phyloP scores from a whole-genome alignment of 1,139 yeast species.

The Yamadazyma buinensis region DNA sequence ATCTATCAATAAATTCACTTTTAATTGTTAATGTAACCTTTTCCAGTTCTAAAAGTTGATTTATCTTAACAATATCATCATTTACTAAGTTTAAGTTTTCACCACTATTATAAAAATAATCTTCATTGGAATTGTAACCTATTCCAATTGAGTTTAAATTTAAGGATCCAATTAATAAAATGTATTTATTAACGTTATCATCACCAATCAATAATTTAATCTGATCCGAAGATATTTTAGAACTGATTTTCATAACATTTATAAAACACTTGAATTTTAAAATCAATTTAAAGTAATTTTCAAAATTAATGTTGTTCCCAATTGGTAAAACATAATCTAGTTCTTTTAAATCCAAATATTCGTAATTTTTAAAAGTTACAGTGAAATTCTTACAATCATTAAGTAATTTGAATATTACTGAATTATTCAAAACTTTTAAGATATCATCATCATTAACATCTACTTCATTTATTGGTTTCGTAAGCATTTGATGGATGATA shows the following conservation, averaged over 20 bases:
- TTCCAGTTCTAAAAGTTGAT: constrained; percentile 7
- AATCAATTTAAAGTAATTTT: constrained; percentile 8
- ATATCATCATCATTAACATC: constrained; percentile 4
- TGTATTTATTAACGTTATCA: constrained; percentile 8
- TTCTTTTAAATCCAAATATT: constrained; percentile 1
- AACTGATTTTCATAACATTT: constrained; percentile 12
- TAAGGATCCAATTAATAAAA: constrained; percentile 12
- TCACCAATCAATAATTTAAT: constrained; percentile 7
- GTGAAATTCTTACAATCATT: constrained; percentile 3
- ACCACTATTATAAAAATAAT: constrained; percentile 10
- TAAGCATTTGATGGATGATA: constrained; percentile 6
- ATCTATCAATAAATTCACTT: constrained; percentile 5
- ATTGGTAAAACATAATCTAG: constrained; percentile 5
- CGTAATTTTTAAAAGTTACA: constrained; percentile 4
- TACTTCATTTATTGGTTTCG: constrained; percentile 10
- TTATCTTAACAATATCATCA: constrained; percentile 1
- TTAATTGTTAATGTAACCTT: constrained; percentile 3
- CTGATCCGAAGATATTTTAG: constrained; percentile 9
- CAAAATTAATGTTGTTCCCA: constrained; percentile 3
- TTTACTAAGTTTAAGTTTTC: not conserved
- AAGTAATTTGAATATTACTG: constrained; percentile 4
- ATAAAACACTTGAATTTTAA: constrained; percentile 14
- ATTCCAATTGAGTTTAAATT: constrained; percentile 11
- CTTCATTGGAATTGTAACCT: constrained; percentile 11
- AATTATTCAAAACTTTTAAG: constrained; percentile 1